Percentiles rank a stretch among this genome's conserved stretches.
Evolutionary conservation across 257 asterid genomes (phyloP).

Genomic region (Verbena officinalis): DNA sequence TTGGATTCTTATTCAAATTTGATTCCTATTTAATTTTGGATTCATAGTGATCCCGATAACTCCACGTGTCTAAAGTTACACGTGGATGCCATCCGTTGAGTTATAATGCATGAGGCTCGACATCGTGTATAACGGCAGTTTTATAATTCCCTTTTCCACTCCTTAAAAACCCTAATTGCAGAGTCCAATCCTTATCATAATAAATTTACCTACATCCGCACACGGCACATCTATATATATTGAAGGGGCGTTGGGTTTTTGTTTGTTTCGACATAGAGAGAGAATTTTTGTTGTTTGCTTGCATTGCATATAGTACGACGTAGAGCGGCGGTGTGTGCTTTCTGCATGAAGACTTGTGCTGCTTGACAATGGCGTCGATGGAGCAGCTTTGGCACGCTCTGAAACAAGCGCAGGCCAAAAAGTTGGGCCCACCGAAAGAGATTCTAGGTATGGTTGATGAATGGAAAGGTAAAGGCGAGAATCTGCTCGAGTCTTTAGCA

Average conservation of each 20-base stretch:
- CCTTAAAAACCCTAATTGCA: conserved; percentile 3
- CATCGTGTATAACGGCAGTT: too few relatives aligned
- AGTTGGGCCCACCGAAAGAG: background rate
- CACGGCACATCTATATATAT: too few relatives aligned
- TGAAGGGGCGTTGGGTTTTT: background rate
- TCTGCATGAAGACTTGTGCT: background rate
- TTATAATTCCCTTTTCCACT: too few relatives aligned
- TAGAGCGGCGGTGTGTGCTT: conserved; percentile 20
- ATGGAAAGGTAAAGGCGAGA: conserved; percentile 39
- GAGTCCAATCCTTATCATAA: background rate
- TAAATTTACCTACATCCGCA: background rate
- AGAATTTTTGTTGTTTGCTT: background rate
- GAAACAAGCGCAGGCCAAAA: conserved; percentile 1
- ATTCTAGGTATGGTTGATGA: conserved; percentile 26
- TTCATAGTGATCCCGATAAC: too few relatives aligned
- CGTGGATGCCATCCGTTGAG: too few relatives aligned
- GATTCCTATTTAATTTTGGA: too few relatives aligned
- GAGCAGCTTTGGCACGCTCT: conserved; percentile 21
- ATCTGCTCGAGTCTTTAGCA: conserved; percentile 22
- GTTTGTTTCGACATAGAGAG: background rate
- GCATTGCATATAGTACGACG: background rate
- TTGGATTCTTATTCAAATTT: too few relatives aligned
- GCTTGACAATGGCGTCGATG: conserved; percentile 7
- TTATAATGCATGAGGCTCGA: too few relatives aligned
- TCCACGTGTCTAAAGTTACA: too few relatives aligned